phyloP scores from a whole-genome alignment of 2,329 filamentous ascomycete species.

The Coniochaeta ligniaria region DNA sequence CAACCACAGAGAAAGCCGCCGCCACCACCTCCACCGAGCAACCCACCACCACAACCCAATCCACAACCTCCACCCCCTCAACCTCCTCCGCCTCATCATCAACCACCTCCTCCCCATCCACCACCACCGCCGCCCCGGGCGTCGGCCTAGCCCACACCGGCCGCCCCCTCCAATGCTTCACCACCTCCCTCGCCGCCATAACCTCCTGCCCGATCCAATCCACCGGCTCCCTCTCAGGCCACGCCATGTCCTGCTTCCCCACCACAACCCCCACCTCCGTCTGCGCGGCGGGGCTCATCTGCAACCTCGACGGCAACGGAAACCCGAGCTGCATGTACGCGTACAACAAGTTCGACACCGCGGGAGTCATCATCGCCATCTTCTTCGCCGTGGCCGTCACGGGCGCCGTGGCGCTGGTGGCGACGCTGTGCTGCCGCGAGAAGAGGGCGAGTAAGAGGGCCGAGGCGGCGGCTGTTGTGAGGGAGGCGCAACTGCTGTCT shows the following conservation, averaged over 20 bases:
- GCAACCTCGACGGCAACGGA: conserved; percentile 30
- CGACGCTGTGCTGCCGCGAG: conserved; percentile 46
- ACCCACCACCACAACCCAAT: background rate
- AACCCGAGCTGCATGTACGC: conserved; percentile 36
- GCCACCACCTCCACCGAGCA: background rate
- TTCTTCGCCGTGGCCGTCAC: conserved; percentile 35
- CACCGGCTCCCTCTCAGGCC: conserved; percentile 23
- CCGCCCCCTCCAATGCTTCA: conserved; percentile 19
- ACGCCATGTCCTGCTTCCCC: conserved; percentile 28
- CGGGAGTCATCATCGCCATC: conserved; percentile 40
- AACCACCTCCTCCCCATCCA: conserved; percentile 3
- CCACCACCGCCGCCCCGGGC: background rate
- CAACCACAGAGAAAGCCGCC: background rate
- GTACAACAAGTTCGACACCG: conserved; percentile 29
- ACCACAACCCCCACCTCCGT: conserved; percentile 24
- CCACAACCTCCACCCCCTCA: conserved; percentile 4
- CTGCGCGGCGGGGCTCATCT: conserved; percentile 37
- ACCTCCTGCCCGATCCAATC: conserved; percentile 31
- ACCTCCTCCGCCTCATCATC: conserved; percentile 5
- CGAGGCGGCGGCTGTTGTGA: conserved; percentile 40
- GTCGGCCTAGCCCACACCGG: background rate
- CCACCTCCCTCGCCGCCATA: conserved; percentile 24
- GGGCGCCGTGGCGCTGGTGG: conserved; percentile 30
- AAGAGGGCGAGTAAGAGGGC: conserved; percentile 34
- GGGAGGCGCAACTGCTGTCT: conserved; percentile 24